Base-by-base conservation (phyloP, 768 basidiomycete genomes). In the Trametes maxima region DNA sequence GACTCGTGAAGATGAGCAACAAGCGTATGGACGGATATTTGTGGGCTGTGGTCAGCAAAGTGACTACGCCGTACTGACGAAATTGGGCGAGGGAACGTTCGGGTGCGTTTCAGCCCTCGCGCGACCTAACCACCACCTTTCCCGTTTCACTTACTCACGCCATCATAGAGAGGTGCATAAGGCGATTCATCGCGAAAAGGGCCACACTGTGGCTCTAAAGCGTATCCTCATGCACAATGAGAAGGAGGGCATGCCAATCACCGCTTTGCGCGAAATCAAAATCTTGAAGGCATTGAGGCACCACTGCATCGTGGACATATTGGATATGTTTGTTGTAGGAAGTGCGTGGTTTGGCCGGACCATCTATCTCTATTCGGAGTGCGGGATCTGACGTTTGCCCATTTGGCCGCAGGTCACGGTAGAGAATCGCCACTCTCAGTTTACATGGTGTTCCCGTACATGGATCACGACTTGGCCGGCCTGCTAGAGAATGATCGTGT, bases 401-500 rank as follows among this genome's bases (percentile, higher is more conserved):
- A 54, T 24, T 42, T 19, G 22, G 36, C 35, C 16, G 3, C 45
- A 88, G 87, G 88, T 70, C 88, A 80, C 60, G 83, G 81, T 12
- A 85, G 84, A 63, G 86, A 88, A 47, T 71, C 74, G 13, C 86
- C 89, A 24, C 77, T 93, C 55, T 92, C 92, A 4, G 92, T 98
- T 14, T 97, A 92, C 76, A 97, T 98, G 94, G 96, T 98, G 43
- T 99, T 98, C 70, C 97, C 97, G 0, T 99, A 98, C 76, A 98
- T 98, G 97, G 97, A 98, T 69, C 96, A 99, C 69, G 97, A 99
- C 75, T 85, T 99, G 12, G 94, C 96, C 2, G 97, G 97, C 2
- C 74, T 98, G 40, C 77, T 99, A 61, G 93, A 95, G 74, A 98
- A 98, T 70, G 89, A 92, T 61, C 84, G 90, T 25, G 95, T 95